Conservation (phyloP, 1,139 yeast genomes). For the Magnusiomyces starmeri region DNA sequence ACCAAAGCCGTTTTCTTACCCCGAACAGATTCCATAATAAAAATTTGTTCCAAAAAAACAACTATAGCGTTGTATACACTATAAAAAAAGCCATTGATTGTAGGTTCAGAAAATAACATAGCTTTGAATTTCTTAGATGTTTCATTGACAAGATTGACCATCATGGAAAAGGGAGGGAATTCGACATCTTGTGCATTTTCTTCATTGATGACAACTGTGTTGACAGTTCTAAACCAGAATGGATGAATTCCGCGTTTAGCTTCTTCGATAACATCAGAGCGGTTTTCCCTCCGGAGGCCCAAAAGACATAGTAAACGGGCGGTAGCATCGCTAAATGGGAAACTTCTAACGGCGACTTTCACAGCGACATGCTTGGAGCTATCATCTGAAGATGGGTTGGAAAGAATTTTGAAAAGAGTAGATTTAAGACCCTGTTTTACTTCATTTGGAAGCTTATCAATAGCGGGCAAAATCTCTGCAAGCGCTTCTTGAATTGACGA, state of each 20-base stretch:
- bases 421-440: slow-evolving; percentile 42
- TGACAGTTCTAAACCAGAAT: slow-evolving; percentile 46
- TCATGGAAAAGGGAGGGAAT: slow-evolving; percentile 30
- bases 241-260: slow-evolving; percentile 81
- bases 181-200: slow-evolving; percentile 15
- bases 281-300: slow-evolving; percentile 50
- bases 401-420: slow-evolving; percentile 39
- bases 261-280: slow-evolving; percentile 74
- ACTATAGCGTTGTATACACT: slow-evolving; percentile 31
- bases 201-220: slow-evolving; percentile 17
- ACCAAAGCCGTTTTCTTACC: slow-evolving; percentile 50
- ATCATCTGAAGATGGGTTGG: slow-evolving; percentile 25
- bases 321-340: slow-evolving; percentile 60
- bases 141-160: slow-evolving; percentile 18
- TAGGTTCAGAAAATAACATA: slow-evolving; percentile 10
- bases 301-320: slow-evolving; percentile 64
- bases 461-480: slow-evolving; percentile 48
- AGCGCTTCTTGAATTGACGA: slow-evolving; percentile 69
- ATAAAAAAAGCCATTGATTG: slow-evolving; percentile 20
- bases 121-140: slow-evolving; percentile 5
- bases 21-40: slow-evolving; percentile 57
- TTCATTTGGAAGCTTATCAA: slow-evolving; percentile 38
- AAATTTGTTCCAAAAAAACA: slow-evolving; percentile 38
- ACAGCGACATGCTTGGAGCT: slow-evolving; percentile 55
- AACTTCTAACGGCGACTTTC: slow-evolving; percentile 57